phyloP scores from a whole-genome alignment of 352 stramenopile genomes.

The Phytophthora sojae region DNA sequence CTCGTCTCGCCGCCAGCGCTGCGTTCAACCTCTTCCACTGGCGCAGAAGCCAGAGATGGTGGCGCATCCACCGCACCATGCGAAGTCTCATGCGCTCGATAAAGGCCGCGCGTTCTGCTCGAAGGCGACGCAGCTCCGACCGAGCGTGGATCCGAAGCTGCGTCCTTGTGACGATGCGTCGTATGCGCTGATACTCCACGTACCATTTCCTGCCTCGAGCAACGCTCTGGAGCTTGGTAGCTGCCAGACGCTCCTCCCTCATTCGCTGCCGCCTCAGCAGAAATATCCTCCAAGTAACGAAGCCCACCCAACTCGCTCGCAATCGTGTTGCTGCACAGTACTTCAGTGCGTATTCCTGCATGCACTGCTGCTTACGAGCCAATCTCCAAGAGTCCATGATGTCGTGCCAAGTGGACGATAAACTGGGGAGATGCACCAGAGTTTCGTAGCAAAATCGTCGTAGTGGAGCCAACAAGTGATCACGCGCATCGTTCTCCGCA shows the following conservation, averaged over 20 bases:
- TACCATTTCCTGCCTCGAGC: constrained; percentile 35
- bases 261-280: constrained; percentile 33
- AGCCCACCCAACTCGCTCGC: constrained; percentile 48
- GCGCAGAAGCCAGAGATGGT: constrained; percentile 45
- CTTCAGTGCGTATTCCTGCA: constrained; percentile 34
- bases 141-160: constrained; percentile 48
- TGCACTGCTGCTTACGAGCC: constrained; percentile 38
- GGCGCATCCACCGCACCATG: constrained; percentile 61
- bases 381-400: constrained; percentile 62
- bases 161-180: constrained; percentile 10
- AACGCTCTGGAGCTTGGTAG: constrained; percentile 56
- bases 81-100: constrained; percentile 55
- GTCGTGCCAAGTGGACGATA: constrained; percentile 46
- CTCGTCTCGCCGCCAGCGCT: constrained; percentile 46
- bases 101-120: constrained; percentile 33
- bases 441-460: constrained; percentile 53
- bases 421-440: constrained; percentile 52
- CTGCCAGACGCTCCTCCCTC: constrained; percentile 50
- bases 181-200: constrained; percentile 29
- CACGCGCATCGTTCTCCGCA: constrained; percentile 2
- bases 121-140: constrained; percentile 43
- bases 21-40: constrained; percentile 64
- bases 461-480: constrained; percentile 18
- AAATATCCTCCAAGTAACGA: constrained; percentile 29
- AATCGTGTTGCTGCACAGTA: constrained; percentile 67